Percentiles rank a stretch among this genome's conserved stretches.
These are phyloP conservation scores for Calocybe gangraenosa DNA, from an alignment of 768 basidiomycete species.

Conservation along the genomic window DNA sequence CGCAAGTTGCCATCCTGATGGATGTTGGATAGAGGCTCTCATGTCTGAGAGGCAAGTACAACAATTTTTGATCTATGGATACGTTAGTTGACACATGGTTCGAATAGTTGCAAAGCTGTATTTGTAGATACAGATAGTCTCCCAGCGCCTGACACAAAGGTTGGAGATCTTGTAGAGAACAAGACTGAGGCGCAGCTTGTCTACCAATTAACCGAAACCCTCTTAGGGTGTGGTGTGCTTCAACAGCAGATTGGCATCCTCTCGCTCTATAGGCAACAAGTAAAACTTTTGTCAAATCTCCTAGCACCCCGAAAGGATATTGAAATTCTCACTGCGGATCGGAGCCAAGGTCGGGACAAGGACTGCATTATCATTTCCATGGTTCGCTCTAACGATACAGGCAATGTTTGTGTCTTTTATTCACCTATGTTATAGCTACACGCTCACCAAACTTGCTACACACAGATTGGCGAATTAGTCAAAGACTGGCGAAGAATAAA, in stretches of 20 bases:
- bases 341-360: slow-evolving; percentile 93
- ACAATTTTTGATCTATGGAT: not conserved
- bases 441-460: slow-evolving; percentile 1
- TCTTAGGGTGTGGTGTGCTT: slow-evolving; percentile 60
- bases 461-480: slow-evolving; percentile 84
- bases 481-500: slow-evolving; percentile 97
- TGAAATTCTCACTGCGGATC: slow-evolving; percentile 90
- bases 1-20: slow-evolving; percentile 26
- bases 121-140: slow-evolving; percentile 92
- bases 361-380: slow-evolving; percentile 92
- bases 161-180: slow-evolving; percentile 91
- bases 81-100: slow-evolving; percentile 1
- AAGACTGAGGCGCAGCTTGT: slow-evolving; percentile 69
- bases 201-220: slow-evolving; percentile 61
- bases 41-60: slow-evolving; percentile 56
- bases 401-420: slow-evolving; percentile 49
- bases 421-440: not conserved
- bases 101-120: slow-evolving; percentile 70
- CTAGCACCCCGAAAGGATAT: slow-evolving; percentile 53
- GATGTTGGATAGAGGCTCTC: slow-evolving; percentile 72
- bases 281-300: slow-evolving; percentile 77
- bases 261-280: slow-evolving; percentile 92
- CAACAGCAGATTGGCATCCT: slow-evolving; percentile 81
- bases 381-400: slow-evolving; percentile 80
- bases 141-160: slow-evolving; percentile 74